Evolutionary conservation across 768 basidiomycete species (phyloP).

Genomic region (Naematelia encephala): DNA sequence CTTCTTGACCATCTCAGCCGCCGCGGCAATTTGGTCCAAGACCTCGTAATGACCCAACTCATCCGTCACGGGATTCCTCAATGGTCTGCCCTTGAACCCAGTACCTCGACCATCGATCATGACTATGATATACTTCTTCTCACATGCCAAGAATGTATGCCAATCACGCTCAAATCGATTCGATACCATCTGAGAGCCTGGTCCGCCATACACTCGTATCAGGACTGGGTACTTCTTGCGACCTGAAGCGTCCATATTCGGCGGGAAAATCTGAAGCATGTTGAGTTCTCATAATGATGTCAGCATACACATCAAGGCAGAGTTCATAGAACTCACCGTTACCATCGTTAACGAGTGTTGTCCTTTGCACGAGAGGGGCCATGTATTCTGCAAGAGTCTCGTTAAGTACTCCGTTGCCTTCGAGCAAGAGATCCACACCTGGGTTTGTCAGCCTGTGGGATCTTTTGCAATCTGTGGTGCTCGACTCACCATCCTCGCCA

Average conservation of each 20-base stretch:
- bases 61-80: slow-evolving; percentile 83
- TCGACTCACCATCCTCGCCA: slow-evolving; percentile 38
- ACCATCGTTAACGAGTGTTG: slow-evolving; percentile 74
- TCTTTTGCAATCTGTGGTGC: background rate
- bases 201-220: slow-evolving; percentile 92
- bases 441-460: background rate
- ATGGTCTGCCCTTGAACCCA: slow-evolving; percentile 76
- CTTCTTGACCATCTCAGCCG: slow-evolving; percentile 79
- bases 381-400: slow-evolving; percentile 67
- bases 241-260: slow-evolving; percentile 90
- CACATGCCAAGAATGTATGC: slow-evolving; percentile 80
- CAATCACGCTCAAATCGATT: slow-evolving; percentile 69
- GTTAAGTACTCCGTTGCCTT: slow-evolving; percentile 66
- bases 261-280: slow-evolving; percentile 84
- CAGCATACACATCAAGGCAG: slow-evolving; percentile 11
- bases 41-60: slow-evolving; percentile 88
- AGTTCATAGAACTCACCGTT: slow-evolving; percentile 61
- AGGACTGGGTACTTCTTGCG: slow-evolving; percentile 92
- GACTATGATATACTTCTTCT: slow-evolving; percentile 78
- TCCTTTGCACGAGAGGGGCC: slow-evolving; percentile 64
- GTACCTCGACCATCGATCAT: slow-evolving; percentile 91
- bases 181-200: slow-evolving; percentile 74
- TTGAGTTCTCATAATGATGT: slow-evolving; percentile 67
- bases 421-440: slow-evolving; percentile 64
- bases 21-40: slow-evolving; percentile 82